These are phyloP conservation scores for Metarhizium humberi DNA, from an alignment of 2,329 filamentous ascomycete species.

Conservation along the genomic window DNA sequence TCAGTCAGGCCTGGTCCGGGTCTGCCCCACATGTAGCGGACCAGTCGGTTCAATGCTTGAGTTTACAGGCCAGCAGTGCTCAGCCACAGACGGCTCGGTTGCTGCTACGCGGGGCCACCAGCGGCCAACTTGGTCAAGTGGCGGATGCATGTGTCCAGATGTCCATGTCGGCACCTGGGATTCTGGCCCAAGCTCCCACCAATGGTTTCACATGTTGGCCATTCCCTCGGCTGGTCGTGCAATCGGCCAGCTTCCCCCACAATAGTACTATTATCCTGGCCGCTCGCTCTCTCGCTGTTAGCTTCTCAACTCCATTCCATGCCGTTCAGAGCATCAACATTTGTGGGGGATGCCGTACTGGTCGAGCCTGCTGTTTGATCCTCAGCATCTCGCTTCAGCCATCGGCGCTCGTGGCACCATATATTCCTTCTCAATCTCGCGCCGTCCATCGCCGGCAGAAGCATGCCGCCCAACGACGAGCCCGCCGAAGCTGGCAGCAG, in stretches of 20 bases:
- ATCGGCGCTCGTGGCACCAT: not conserved
- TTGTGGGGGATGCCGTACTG: constrained; percentile 1
- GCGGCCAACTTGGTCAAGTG: not conserved
- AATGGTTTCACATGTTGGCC: constrained; percentile 4
- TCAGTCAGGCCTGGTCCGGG: no score
- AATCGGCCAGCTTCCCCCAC: constrained; percentile 1
- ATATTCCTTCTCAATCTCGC: not conserved
- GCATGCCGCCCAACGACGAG: constrained; percentile 22
- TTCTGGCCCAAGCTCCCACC: not conserved
- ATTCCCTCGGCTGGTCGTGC: constrained; percentile 4
- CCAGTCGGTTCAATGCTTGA: no score
- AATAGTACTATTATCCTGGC: not conserved
- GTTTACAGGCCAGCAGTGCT: no score
- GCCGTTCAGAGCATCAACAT: not conserved
- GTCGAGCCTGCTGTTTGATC: not conserved
- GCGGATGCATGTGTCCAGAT: no score
- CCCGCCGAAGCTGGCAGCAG: constrained; percentile 18
- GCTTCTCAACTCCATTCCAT: not conserved
- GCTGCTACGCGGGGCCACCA: no score
- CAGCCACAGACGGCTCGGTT: no score
- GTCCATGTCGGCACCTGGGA: no score
- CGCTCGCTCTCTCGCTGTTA: not conserved
- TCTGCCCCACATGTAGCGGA: no score
- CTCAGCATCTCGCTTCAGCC: not conserved
- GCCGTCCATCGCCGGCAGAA: constrained; percentile 1